Percentiles rank a stretch among this genome's conserved stretches.
These are phyloP conservation scores for Phaffomyces thermotolerans DNA, from an alignment of 805 yeast species.

Conservation along the genomic window DNA sequence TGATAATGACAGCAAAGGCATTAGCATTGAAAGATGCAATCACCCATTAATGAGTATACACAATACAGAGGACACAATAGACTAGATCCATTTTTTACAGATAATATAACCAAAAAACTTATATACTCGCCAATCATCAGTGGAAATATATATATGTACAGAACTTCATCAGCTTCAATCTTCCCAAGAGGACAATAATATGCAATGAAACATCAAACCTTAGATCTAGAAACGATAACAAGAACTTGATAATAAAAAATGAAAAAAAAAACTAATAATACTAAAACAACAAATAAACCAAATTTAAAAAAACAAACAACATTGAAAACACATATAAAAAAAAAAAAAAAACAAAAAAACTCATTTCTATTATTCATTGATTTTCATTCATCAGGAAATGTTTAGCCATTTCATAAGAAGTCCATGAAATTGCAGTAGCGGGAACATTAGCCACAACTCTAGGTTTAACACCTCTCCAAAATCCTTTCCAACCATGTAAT, in stretches of 20 bases:
- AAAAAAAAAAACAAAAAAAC: neutral
- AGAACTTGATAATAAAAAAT: too few species aligned
- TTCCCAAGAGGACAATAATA: neutral
- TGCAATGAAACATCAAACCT: neutral
- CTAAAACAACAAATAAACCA: neutral
- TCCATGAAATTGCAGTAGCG: constrained; percentile 95
- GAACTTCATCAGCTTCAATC: too few species aligned
- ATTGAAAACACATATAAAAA: neutral
- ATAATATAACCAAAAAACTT: too few species aligned
- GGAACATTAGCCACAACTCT: constrained; percentile 91
- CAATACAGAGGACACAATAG: too few species aligned
- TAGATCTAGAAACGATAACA: too few species aligned
- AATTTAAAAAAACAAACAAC: neutral
- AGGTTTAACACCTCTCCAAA: constrained; percentile 81
- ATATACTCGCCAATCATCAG: too few species aligned
- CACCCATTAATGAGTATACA: neutral
- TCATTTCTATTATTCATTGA: too few species aligned
- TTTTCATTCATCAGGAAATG: constrained; percentile 25
- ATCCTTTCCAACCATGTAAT: constrained; percentile 57
- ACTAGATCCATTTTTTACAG: too few species aligned
- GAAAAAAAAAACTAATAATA: too few species aligned
- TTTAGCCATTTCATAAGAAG: constrained; percentile 95
- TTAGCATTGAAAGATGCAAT: constrained; percentile 17
- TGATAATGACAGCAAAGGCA: constrained; percentile 19
- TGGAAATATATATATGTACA: neutral